phyloP scores from a whole-genome alignment of 1,284 basidiomycete genomes.

The Melampsora americana region DNA sequence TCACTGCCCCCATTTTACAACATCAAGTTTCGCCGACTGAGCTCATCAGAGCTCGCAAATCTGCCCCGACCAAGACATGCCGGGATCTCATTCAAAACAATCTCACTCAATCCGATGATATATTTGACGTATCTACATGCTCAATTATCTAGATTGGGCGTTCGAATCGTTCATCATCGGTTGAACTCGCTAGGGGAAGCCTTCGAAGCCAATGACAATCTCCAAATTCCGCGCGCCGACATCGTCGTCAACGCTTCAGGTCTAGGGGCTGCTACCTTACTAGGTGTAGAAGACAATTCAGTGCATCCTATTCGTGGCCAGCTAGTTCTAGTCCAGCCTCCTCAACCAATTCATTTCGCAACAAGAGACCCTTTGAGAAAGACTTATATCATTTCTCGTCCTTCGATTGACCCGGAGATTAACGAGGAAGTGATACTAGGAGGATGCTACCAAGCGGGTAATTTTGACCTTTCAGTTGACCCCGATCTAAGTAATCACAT shows the following conservation, averaged over 20 bases:
- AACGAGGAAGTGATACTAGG: slow-evolving; percentile 26
- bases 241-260: slow-evolving; percentile 38
- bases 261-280: slow-evolving; percentile 15
- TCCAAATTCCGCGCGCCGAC: background rate
- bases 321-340: slow-evolving; percentile 12
- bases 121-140: slow-evolving; percentile 19
- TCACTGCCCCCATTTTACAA: background rate
- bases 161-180: slow-evolving; percentile 28
- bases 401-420: background rate
- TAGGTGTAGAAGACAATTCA: slow-evolving; percentile 14
- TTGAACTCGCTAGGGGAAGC: slow-evolving; percentile 23
- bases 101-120: slow-evolving; percentile 21
- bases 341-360: slow-evolving; percentile 10
- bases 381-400: slow-evolving; percentile 23
- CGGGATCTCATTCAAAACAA: slow-evolving; percentile 13
- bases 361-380: background rate
- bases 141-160: background rate
- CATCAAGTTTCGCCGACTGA: slow-evolving; percentile 12
- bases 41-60: slow-evolving; percentile 3
- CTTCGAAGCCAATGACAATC: background rate
- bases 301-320: slow-evolving; percentile 31
- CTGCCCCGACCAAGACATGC: slow-evolving; percentile 9
- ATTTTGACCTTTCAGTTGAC: slow-evolving; percentile 14
- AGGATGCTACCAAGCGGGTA: slow-evolving; percentile 18
- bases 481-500: background rate